Base-by-base conservation (phyloP, 257 asterid genomes). In the Leptodermis oblonga region DNA sequence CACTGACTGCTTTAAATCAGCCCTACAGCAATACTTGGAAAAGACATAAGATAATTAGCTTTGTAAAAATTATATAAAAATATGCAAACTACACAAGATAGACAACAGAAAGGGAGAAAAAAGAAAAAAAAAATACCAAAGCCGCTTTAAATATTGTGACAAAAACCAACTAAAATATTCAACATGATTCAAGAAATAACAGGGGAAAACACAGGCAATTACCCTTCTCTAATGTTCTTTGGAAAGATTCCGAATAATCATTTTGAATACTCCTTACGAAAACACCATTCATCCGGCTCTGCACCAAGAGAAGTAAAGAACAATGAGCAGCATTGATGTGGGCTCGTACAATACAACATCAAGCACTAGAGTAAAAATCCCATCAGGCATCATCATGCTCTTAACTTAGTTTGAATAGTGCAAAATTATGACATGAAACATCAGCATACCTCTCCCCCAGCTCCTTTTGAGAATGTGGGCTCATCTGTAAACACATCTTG, bases 211-310 rank as follows among this genome's bases (percentile, higher is more conserved):
- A 31, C 17, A 52, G 46, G 41, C 22, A 42, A 59, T 61, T 68
- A 91, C 96, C 97, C 71, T 84, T 87, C 17, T 73, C 54, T 55
- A 82, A 62, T 65, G 82, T 83, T 82, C 89, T 82, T 77, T 70
- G 80, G n/a, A 84, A 87, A 73, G 96, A 87, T 72, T 53, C 81
- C 62, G 92, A 77, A 55, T 52, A 48, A 13, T 85, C 84, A 37
- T 62, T 71, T 70, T 78, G 84, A 70, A 76, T 9, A 15, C 90
- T 72, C 78, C 58, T 85, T 75, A 92, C 92, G 49, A 60, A 76
- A 79, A 15, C 81, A 46, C 98, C 96, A 22, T 88, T 70, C 74
- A 91, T 25, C 79, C 79, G 82, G 74, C 95, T 83, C 96, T 91
- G 46, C 61, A 28, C 26, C 61, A 15, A 59, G 5, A 30, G 63